Conservation (phyloP, 2,329 filamentous ascomycete genomes). For the Fusarium nematophilum region DNA sequence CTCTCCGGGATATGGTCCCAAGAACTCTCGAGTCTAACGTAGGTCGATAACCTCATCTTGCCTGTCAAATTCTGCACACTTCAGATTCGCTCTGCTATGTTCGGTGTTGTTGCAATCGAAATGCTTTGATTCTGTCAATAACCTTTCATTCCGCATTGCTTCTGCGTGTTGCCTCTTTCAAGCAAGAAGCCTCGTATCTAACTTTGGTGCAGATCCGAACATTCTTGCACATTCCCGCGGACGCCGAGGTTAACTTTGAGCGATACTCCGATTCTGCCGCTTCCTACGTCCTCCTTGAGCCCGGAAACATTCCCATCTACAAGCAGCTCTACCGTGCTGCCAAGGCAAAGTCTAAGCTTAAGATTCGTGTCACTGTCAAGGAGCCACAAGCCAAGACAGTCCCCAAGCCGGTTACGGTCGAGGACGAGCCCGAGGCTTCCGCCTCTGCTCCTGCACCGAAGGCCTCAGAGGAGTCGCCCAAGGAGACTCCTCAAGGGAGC, state of each 20-base stretch:
- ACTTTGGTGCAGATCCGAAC: conserved; percentile 48
- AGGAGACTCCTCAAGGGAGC: conserved; percentile 25
- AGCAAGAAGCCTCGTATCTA: conserved; percentile 14
- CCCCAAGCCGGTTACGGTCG: conserved; percentile 60
- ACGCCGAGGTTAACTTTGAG: conserved; percentile 73
- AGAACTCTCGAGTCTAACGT: conserved; percentile 85
- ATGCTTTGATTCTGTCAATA: no score
- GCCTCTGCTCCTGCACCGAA: conserved; percentile 14
- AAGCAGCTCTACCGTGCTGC: conserved; percentile 97
- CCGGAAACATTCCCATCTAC: conserved; percentile 83
- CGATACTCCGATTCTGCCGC: conserved; percentile 95
- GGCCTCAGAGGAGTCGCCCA: conserved; percentile 27
- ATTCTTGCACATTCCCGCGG: conserved; percentile 50
- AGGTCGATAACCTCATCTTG: conserved; percentile 54
- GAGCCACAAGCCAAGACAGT: conserved; percentile 35
- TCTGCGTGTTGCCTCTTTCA: no score
- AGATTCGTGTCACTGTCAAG: conserved; percentile 75
- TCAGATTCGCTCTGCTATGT: no score
- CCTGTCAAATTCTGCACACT: not conserved
- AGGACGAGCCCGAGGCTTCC: conserved; percentile 59
- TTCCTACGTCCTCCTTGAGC: conserved; percentile 82
- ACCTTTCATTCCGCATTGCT: no score
- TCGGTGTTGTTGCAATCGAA: no score
- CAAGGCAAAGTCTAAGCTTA: conserved; percentile 98
- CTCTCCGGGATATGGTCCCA: conserved; percentile 84